Percentiles rank a stretch among this genome's conserved stretches.
phyloP scores from a whole-genome alignment of 306 rosid genomes.

The Delonix regia region DNA sequence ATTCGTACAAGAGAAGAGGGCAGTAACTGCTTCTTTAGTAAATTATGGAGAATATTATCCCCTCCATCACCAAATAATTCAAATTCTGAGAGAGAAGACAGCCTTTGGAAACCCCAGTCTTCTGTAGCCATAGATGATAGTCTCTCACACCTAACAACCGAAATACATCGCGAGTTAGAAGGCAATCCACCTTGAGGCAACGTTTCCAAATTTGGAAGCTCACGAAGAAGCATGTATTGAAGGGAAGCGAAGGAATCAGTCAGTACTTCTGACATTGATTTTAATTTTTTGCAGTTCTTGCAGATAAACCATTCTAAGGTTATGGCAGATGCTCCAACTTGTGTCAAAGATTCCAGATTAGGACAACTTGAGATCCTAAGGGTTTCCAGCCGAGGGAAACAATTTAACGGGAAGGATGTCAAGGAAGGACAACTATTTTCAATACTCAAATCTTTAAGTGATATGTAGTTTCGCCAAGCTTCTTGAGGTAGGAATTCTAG shows the following conservation, averaged over 20 bases:
- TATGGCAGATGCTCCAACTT: background rate
- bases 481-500: background rate
- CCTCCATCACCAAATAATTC: background rate
- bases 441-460: rapidly evolving
- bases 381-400: background rate
- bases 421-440: background rate
- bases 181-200: background rate
- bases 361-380: rapidly evolving
- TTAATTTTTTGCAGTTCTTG: rapidly evolving
- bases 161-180: background rate
- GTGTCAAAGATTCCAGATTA: background rate
- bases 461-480: background rate
- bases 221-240: rapidly evolving
- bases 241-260: background rate
- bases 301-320: rapidly evolving
- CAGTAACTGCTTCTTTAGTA: background rate
- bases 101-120: background rate
- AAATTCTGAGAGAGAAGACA: background rate
- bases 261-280: background rate
- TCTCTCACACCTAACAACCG: rapidly evolving
- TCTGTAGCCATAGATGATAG: background rate
- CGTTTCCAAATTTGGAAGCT: background rate
- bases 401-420: background rate
- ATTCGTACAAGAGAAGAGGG: background rate
- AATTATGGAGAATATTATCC: background rate